A percentile compares a stretch with the other conserved stretches of the same genome.
Conservation (phyloP, 305 asterid genomes). For the Vinca major region DNA sequence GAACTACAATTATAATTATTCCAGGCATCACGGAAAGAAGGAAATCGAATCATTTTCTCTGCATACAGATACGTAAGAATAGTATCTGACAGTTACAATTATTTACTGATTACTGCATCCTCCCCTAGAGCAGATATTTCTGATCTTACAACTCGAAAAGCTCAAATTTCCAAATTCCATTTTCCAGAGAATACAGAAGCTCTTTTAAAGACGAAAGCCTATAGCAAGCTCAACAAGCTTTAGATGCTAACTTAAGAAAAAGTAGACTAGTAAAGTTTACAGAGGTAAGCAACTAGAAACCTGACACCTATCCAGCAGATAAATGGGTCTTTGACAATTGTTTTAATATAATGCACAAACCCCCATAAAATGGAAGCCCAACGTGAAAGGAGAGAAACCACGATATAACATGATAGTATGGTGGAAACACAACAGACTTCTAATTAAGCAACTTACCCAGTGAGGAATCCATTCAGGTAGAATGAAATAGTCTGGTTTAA, state of each 20-base stretch:
- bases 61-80: too few species aligned
- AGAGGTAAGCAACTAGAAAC: not conserved
- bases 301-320: not conserved
- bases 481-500: conserved; percentile 58
- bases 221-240: not conserved
- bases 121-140: not conserved
- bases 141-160: not conserved
- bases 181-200: not conserved
- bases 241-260: not conserved
- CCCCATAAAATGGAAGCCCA: not conserved
- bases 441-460: conserved; percentile 47
- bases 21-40: not conserved
- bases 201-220: not conserved
- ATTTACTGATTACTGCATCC: not conserved
- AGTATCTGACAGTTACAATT: too few species aligned
- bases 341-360: too few species aligned
- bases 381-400: not conserved
- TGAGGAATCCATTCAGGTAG: conserved; percentile 65
- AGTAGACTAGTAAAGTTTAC: not conserved
- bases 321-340: not conserved
- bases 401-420: not conserved
- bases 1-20: not conserved
- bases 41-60: not conserved
- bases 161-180: not conserved
- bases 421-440: not conserved